Base-by-base conservation (phyloP, 2,329 filamentous ascomycete genomes). In the Alternaria angustiovoidea region DNA sequence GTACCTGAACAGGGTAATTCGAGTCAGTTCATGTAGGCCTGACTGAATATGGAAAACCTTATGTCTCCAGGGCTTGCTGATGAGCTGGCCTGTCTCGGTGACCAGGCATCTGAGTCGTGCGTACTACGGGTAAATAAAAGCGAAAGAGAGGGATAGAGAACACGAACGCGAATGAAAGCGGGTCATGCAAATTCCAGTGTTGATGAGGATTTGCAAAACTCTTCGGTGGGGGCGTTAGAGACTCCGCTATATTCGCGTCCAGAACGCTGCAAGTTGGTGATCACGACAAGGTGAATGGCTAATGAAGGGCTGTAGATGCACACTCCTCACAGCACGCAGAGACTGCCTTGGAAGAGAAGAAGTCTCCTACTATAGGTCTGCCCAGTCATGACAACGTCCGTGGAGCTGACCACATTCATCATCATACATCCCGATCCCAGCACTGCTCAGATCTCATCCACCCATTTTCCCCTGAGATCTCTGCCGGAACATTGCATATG, bases 401-500 rank as follows among this genome's bases (percentile, higher is more conserved):
- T 34, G 24, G 39, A 18, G 32, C 36, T n/a, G 26, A 24, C 39
- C 38, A 51, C 41, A 43, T 39, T 34, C 44, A 55, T 57, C 55
- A 39, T 44, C 44, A 41, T 52, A 38, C 62, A 52, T 38, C 28
- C 41, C 51, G 46, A 44, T 55, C 48, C 56, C 43, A 36, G 44
- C 39, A 53, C 48, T 52, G 43, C 32, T 47, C 26, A 54, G 26
- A 49, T 47, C 44, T 51, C 42, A 43, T 46, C 22, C 52, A 39
- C 51, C 39, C 55, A 49, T 52, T 49, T 38, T 20, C 36, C 54
- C 53, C 57, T 55, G 57, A 51, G 53, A 63, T 63, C 41, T 63
- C 41, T 61, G 52, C 48, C 49, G 54, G 46, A 59, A 62, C 56
- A 49, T 57, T 58, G 61, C 61, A 62, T 66, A 54, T 61, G 57